These are phyloP conservation scores for Globisporangium splendens DNA, from an alignment of 352 stramenopile genomes.

Conservation along the genomic window DNA sequence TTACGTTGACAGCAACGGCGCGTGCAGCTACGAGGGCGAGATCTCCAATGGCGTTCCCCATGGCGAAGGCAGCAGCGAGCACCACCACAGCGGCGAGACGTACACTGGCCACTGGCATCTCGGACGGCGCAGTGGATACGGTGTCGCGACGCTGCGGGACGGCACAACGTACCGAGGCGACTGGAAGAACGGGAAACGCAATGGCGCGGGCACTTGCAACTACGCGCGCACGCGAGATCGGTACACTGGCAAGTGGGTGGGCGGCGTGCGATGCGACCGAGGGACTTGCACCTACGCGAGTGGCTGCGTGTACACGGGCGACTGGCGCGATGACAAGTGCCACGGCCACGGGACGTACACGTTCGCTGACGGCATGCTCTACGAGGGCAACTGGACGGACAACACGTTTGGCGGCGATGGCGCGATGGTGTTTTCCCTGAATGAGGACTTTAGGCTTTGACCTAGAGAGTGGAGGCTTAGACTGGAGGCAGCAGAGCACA, in stretches of 20 bases:
- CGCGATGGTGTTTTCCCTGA: conserved; percentile 42
- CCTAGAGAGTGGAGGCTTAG: too few species aligned
- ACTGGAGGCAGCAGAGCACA: neutral
- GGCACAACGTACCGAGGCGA: conserved; percentile 83
- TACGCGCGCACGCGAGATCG: conserved; percentile 51
- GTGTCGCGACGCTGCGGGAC: conserved; percentile 50
- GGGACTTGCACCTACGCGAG: conserved; percentile 59
- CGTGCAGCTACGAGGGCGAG: conserved; percentile 48
- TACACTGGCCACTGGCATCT: conserved; percentile 50
- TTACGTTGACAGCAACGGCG: conserved; percentile 48
- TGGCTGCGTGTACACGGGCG: conserved; percentile 71
- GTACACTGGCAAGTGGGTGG: conserved; percentile 88
- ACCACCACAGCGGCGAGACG: conserved; percentile 30
- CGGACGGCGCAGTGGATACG: conserved; percentile 49
- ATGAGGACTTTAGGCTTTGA: conserved; percentile 14
- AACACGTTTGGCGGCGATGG: conserved; percentile 74
- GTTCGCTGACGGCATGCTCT: conserved; percentile 75
- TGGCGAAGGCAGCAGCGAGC: conserved; percentile 47
- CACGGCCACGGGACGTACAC: conserved; percentile 75
- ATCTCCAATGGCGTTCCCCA: conserved; percentile 40
- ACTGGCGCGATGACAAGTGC: conserved; percentile 76
- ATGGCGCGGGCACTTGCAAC: conserved; percentile 72
- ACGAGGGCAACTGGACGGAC: conserved; percentile 77
- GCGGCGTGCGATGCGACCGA: conserved; percentile 57
- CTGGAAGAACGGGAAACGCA: conserved; percentile 80